Evolutionary conservation across 2,329 filamentous ascomycete genomes (phyloP).

Genomic region (Diplocarpon rosae): DNA sequence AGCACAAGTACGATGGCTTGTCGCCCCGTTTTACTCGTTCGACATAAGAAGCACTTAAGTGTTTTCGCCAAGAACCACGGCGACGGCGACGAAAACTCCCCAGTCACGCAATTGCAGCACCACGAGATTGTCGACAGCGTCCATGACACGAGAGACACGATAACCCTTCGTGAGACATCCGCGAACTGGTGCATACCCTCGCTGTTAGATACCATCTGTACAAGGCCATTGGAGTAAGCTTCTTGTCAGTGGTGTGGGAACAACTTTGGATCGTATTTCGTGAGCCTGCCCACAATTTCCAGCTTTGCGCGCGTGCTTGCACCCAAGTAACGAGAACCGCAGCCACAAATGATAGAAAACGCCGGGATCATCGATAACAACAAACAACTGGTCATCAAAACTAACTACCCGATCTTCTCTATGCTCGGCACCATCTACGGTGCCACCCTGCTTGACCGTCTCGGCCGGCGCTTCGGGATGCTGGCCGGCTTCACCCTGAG

Average conservation of each 20-base stretch:
- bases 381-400: slow-evolving; percentile 28
- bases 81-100: slow-evolving; percentile 40
- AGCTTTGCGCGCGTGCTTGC: not conserved
- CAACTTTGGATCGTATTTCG: slow-evolving; percentile 33
- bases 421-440: slow-evolving; percentile 35
- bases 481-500: slow-evolving; percentile 30
- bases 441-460: slow-evolving; percentile 32
- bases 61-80: slow-evolving; percentile 50
- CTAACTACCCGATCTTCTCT: slow-evolving; percentile 29
- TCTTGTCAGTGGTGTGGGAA: slow-evolving; percentile 40
- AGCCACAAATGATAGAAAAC: slow-evolving; percentile 33
- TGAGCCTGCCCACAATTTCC: slow-evolving; percentile 4
- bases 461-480: slow-evolving; percentile 34
- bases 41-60: slow-evolving; percentile 43
- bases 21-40: slow-evolving; percentile 34
- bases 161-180: slow-evolving; percentile 50
- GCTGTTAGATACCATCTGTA: slow-evolving; percentile 37
- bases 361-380: slow-evolving; percentile 26
- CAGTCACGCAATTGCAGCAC: slow-evolving; percentile 45
- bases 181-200: slow-evolving; percentile 38
- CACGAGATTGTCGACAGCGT: slow-evolving; percentile 43
- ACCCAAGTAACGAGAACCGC: slow-evolving; percentile 1
- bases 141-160: slow-evolving; percentile 36
- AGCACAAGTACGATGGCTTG: slow-evolving; percentile 9
- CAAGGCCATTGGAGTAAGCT: slow-evolving; percentile 40